phyloP scores from a whole-genome alignment of 257 asterid species.

The Misopates orontium region DNA sequence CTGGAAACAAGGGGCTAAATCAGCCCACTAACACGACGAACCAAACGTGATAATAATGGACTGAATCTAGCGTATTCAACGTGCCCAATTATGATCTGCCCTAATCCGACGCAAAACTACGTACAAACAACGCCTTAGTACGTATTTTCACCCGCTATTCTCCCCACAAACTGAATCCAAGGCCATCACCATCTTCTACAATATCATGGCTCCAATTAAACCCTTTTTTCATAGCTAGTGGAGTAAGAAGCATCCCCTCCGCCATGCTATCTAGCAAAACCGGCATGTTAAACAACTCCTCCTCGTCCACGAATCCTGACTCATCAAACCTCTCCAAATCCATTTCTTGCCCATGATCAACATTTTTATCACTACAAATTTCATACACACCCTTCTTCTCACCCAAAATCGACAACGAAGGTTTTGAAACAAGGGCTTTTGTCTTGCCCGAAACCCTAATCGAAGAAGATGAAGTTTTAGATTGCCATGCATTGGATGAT shows the following conservation, averaged over 20 bases:
- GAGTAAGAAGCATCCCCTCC: conserved; percentile 80
- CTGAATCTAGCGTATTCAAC: no score
- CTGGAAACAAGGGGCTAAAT: no score
- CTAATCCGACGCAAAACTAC: no score
- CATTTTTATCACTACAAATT: background rate
- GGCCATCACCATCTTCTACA: conserved; percentile 27
- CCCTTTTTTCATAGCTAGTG: conserved; percentile 65
- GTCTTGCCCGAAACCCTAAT: background rate
- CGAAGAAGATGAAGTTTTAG: conserved; percentile 5
- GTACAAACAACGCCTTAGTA: no score
- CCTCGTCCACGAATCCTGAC: conserved; percentile 46
- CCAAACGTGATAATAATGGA: no score
- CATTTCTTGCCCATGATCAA: background rate
- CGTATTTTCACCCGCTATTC: background rate
- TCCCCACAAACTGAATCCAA: conserved; percentile 52
- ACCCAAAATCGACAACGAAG: background rate
- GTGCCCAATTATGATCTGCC: no score
- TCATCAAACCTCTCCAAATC: background rate
- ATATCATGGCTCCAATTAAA: conserved; percentile 44
- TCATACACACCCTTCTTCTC: background rate
- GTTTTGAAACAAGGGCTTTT: no score
- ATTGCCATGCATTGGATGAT: background rate
- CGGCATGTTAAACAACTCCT: conserved; percentile 72
- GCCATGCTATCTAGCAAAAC: conserved; percentile 71
- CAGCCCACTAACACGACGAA: no score